Evolutionary conservation across 805 yeast genomes (phyloP).

Genomic region (Metschnikowia vanudenii): DNA sequence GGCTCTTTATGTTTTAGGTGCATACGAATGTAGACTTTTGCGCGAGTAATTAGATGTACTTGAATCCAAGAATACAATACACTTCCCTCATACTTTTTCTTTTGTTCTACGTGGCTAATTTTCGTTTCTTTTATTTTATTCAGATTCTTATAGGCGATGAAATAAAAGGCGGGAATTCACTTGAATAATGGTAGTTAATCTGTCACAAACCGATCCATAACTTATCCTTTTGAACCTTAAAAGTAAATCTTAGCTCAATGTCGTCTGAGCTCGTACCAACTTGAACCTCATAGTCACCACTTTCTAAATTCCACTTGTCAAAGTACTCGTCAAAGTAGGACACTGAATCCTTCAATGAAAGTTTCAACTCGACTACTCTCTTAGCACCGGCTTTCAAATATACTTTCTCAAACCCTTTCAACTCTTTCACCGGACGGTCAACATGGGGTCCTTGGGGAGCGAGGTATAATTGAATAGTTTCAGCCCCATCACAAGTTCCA

Average conservation of each 20-base stretch:
- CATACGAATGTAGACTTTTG: not conserved
- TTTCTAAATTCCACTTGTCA: conserved; percentile 50
- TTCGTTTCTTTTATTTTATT: too few relatives aligned
- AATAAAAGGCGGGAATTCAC: too few relatives aligned
- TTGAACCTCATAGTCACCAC: conserved; percentile 48
- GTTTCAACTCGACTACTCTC: conserved; percentile 33
- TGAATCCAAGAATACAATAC: not conserved
- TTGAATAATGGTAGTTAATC: too few relatives aligned
- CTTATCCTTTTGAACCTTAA: conserved; percentile 8
- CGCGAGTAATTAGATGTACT: not conserved
- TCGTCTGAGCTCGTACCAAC: conserved; percentile 44
- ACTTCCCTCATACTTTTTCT: too few relatives aligned
- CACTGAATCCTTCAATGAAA: conserved; percentile 49
- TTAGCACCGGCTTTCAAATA: conserved; percentile 45
- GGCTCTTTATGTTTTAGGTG: not conserved
- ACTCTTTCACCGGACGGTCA: conserved; percentile 57
- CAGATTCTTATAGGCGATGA: too few relatives aligned
- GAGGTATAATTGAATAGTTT: conserved; percentile 56
- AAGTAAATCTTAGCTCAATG: conserved; percentile 16
- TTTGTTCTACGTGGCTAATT: too few relatives aligned
- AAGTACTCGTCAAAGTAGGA: conserved; percentile 53
- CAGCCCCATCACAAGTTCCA: conserved; percentile 50
- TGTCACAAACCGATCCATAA: conserved; percentile 17
- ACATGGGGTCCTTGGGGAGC: conserved; percentile 35
- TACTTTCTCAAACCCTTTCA: conserved; percentile 57